Evolutionary conservation across 495 filamentous ascomycete species (phyloP), one percentile per base, ranked within the genome.

Genomic region (Penicillium subrubescens): DNA sequence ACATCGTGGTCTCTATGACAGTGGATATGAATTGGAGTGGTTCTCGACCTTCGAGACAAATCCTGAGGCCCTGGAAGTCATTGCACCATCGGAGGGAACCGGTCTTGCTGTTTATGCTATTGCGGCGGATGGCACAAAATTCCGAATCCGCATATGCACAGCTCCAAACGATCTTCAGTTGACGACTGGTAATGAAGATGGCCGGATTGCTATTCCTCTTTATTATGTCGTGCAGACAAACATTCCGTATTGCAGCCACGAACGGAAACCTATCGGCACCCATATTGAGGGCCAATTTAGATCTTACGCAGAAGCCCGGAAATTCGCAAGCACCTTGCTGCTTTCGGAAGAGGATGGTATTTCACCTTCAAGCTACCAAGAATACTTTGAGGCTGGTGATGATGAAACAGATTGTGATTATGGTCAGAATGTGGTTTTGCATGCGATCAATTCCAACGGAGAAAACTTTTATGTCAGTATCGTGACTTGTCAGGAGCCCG

Each of bases 341-440:
- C 35, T 72, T 37, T 50, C 56, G 3, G 31, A 54, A 3, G 54
- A 61, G 52, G 63, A 66, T 44, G 62, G 60, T 14, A 27, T 68
- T 8, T 31, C 17, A 31, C 57, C 67, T 50, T 64, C 66, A 7
- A 67, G 62, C 33, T 72, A 65, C 59, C 59, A 46, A 15, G 39
- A 50, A 37, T 70, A 72, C 61, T 54, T 27, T 10, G 61, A 72
- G 33, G 67, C 70, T 14, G 67, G 23, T 19, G 57, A 46, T 1
- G 58, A 58, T 29, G 64, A 72, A 54, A 52, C 11, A 15, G 43
- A 46, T 15, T 67, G 62, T 33, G 70, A 63, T 44, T 67, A 59
- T 62, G 67, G 70, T 14, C 62, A 72, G 44, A 70, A 72, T 66
- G 67, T 67, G 7, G 31, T 72, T 44, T 62, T 72, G 37, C 67